These are phyloP conservation scores for Ganoderma lucidum DNA, from an alignment of 1,284 basidiomycete genomes.

Conservation along the genomic window DNA sequence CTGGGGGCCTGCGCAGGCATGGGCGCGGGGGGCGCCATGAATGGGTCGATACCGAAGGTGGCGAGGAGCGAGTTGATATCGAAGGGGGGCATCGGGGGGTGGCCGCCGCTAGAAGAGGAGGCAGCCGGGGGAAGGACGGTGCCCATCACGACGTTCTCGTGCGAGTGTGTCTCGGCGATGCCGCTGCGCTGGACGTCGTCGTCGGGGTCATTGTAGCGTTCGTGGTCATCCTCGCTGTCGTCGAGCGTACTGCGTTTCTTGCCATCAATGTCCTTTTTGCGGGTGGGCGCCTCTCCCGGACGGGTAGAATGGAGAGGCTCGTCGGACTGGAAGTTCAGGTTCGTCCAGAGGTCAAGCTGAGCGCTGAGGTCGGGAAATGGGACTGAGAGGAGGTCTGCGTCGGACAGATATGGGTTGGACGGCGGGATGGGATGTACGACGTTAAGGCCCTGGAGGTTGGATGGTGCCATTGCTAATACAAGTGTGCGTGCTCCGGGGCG, in stretches of 20 bases:
- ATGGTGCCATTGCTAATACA: slow-evolving; percentile 53
- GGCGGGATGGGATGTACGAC: slow-evolving; percentile 64
- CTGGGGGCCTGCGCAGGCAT: slow-evolving; percentile 39
- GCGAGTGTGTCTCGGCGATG: slow-evolving; percentile 59
- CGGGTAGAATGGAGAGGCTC: slow-evolving; percentile 55
- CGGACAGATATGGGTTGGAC: slow-evolving; percentile 47
- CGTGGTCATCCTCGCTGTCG: slow-evolving; percentile 46
- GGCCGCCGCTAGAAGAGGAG: slow-evolving; percentile 15
- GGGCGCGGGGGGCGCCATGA: slow-evolving; percentile 46
- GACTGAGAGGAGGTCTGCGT: slow-evolving; percentile 68
- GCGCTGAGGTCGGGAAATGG: slow-evolving; percentile 77
- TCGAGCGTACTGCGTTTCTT: slow-evolving; percentile 31
- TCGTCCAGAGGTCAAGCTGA: slow-evolving; percentile 87
- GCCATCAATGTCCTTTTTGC: slow-evolving; percentile 31
- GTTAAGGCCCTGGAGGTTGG: slow-evolving; percentile 81
- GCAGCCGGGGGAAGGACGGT: slow-evolving; percentile 39
- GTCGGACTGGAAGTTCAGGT: slow-evolving; percentile 81
- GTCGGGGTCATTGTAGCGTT: slow-evolving; percentile 46
- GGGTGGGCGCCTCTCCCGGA: slow-evolving; percentile 17
- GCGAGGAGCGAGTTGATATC: slow-evolving; percentile 67
- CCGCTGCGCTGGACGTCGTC: slow-evolving; percentile 57
- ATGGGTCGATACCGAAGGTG: slow-evolving; percentile 69
- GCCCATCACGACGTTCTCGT: slow-evolving; percentile 65
- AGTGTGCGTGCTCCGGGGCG: slow-evolving; percentile 27
- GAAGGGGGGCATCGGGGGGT: slow-evolving; percentile 44